Evolutionary conservation across 805 yeast species (phyloP), one percentile per base, ranked within the genome.

Genomic region (Candida stauntonica): DNA sequence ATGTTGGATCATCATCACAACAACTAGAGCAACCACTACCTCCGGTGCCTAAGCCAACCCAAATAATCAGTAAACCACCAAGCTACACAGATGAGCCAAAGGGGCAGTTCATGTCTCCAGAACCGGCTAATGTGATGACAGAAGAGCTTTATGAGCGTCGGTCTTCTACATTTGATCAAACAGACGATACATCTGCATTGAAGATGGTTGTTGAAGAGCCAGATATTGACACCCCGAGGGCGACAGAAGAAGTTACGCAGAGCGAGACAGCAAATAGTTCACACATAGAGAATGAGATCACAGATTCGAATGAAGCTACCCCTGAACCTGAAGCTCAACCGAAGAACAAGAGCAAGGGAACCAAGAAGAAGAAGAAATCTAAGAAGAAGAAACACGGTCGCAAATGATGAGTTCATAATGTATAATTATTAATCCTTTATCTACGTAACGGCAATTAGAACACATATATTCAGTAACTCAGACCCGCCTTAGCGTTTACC

Each of bases 161-260:
- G 11, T 61, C 66, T 3, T 62, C 67, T 1, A 41, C 45, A 1
- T 63, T 45, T 47, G 68, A 63, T 36, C 48, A 52, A 21, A 50
- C 52, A 24, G 51, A 63, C 30, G 60, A 61, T 36, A 26, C 40
- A n/a, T 50, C 48, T 17, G 51, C 47, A n/a, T 6, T 28, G 9
- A 12, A 13, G n/a, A 15, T n/a, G n/a, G n/a, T n/a, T n/a, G n/a
- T 12, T 21, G 24, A 21, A 21, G 12, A 7, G 12, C 24, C 7
- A 21, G 24, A 21, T 21, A 12, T 21, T 21, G 12, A 21, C 7
- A 7, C 24, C 7, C 11, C 26, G 20, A 16, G 8, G 13, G 28
- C 20, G 16, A 15, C 26, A 3, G 30, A 14, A 7, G 16, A 15
- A 17, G 23, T 11, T 11, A 16, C 14, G 3, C 27, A 20, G 15